Base-by-base conservation (phyloP, 176 grass and related monocot species). In the Phoenix dactylifera region DNA sequence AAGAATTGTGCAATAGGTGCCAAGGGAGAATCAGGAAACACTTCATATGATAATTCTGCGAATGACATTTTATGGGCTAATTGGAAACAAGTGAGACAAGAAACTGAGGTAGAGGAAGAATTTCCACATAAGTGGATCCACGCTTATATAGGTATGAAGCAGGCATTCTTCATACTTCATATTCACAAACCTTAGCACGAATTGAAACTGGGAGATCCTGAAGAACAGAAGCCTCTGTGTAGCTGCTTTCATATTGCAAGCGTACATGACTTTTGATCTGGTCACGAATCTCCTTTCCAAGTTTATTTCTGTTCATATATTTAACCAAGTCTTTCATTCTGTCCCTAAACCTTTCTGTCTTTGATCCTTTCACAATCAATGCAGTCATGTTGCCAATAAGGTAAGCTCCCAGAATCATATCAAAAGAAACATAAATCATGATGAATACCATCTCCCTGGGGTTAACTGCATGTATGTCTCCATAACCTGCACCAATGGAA, bases 371-470 rank as follows among this genome's bases (percentile, higher is more conserved):
- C n/a, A 98, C 94, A n/a, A 98, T 98, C 29, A 98, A 73, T 0
- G 94, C 94, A 68, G 94, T 98, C 88, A 92, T 89, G 70, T 89
- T 98, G 76, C 94, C 94, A 15, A 98, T 93, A 57, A 98, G 88
- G 65, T 98, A 98, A 60, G 94, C 94, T 51, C 94, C 84, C 16
- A 98, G 82, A 81, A 98, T 89, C 94, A 98, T 98, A 80, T 98
- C 94, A 69, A 93, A 98, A 55, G 94, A 98, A 39, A 98, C 94
- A 77, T 86, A 98, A 54, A 98, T 89, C 94, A 98, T 98, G 58
- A 98, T 62, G 69, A 98, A 98, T 68, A 98, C 78, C 94, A 98
- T 98, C 81, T 98, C 94, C 70, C 88, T 98, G 54, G 75, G 16
- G 76, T 98, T 98, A 59, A 89, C 74, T 49, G 94, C 94, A 79